A percentile compares a stretch with the other conserved stretches of the same genome.
These are phyloP conservation scores for Cryomyces minteri DNA, from an alignment of 495 filamentous ascomycete species.

Conservation along the genomic window DNA sequence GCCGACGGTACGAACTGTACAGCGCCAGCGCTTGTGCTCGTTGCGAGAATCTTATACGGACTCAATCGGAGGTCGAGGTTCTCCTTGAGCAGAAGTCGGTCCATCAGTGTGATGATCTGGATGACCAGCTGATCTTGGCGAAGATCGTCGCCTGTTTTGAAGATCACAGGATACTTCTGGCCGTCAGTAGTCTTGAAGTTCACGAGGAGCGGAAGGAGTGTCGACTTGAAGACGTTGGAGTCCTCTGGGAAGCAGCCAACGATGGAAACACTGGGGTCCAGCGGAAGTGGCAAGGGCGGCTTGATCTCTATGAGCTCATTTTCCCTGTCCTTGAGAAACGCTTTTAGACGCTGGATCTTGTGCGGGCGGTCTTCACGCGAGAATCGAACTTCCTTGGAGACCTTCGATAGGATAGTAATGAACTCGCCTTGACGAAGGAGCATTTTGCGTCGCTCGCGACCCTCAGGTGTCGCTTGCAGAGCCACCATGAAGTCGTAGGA, in stretches of 20 bases:
- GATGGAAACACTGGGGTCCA: constrained; percentile 69
- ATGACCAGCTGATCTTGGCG: constrained; percentile 96
- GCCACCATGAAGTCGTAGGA: constrained; percentile 92
- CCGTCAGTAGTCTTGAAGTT: constrained; percentile 68
- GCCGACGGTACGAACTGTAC: constrained; percentile 84
- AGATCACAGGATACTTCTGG: constrained; percentile 72
- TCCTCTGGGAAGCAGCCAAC: constrained; percentile 69
- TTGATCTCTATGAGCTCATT: constrained; percentile 73
- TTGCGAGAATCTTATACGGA: constrained; percentile 91
- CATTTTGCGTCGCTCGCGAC: constrained; percentile 51
- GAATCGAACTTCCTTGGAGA: constrained; percentile 76
- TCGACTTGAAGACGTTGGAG: constrained; percentile 86
- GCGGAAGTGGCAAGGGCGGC: constrained; percentile 70
- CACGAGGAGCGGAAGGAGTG: constrained; percentile 75
- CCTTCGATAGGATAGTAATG: constrained; percentile 67
- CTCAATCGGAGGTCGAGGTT: constrained; percentile 92
- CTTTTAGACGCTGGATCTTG: constrained; percentile 70
- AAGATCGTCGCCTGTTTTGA: constrained; percentile 94
- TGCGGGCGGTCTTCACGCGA: constrained; percentile 55
- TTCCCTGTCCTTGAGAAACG: constrained; percentile 68
- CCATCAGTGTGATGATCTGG: constrained; percentile 97
- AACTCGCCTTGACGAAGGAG: constrained; percentile 81
- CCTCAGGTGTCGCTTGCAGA: constrained; percentile 40
- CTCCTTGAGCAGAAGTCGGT: constrained; percentile 85
- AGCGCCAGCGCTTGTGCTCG: constrained; percentile 70